A percentile compares a stretch with the other conserved stretches of the same genome.
Evolutionary conservation across 2,329 filamentous ascomycete genomes (phyloP).

Genomic region (Endothia cerciana): DNA sequence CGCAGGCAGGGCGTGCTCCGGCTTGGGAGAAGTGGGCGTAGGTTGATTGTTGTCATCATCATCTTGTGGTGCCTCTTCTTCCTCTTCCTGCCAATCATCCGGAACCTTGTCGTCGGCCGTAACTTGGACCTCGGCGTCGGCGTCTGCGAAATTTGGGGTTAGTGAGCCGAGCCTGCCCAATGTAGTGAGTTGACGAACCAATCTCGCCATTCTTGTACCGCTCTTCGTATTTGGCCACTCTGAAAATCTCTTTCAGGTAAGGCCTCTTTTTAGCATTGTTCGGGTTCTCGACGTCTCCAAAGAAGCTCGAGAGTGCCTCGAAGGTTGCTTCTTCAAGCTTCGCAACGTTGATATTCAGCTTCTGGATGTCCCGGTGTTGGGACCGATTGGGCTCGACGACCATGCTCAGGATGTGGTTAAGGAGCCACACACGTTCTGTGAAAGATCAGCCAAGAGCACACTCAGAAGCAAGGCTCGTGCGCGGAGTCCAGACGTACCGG

Average conservation of each 20-base stretch:
- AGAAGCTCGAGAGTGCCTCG: conserved; percentile 62
- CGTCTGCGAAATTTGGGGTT: conserved; percentile 43
- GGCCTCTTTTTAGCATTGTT: conserved; percentile 59
- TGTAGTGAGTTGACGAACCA: conserved; percentile 45
- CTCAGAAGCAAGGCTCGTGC: background rate
- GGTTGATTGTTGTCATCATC: conserved; percentile 47
- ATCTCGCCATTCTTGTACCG: conserved; percentile 59
- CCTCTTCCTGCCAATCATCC: conserved; percentile 51
- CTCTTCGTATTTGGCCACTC: conserved; percentile 61
- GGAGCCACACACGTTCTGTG: conserved; percentile 61
- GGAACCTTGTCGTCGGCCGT: conserved; percentile 56
- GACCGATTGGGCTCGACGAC: conserved; percentile 54
- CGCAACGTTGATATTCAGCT: conserved; percentile 55
- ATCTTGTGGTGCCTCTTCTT: conserved; percentile 45
- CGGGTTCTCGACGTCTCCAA: conserved; percentile 57
- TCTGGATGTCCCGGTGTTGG: conserved; percentile 57
- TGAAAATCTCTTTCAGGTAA: conserved; percentile 64
- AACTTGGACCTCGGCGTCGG: conserved; percentile 51
- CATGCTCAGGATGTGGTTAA: conserved; percentile 64
- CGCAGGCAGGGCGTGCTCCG: conserved; percentile 40
- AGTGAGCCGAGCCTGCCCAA: background rate
- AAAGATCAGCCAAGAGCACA: conserved; percentile 20
- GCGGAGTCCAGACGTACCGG: background rate
- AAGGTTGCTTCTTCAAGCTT: conserved; percentile 63
- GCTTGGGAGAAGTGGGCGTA: conserved; percentile 41